Evolutionary conservation across 2,329 filamentous ascomycete species (phyloP).

Genomic region (Trichophyton mentagrophytes): DNA sequence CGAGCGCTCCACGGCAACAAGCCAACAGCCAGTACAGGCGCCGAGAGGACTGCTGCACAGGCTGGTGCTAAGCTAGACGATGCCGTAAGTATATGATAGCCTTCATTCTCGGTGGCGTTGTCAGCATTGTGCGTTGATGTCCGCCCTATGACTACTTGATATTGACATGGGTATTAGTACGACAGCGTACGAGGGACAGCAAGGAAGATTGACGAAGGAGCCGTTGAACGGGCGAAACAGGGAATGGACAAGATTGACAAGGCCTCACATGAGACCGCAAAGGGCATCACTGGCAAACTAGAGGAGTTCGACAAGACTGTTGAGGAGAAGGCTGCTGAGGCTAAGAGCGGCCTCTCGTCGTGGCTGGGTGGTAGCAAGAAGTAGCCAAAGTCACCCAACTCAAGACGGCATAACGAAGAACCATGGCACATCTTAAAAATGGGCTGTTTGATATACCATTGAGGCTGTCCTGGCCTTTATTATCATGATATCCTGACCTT

Average conservation of each 20-base stretch:
- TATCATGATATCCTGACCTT: too few relatives aligned
- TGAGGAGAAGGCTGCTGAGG: constrained; percentile 63
- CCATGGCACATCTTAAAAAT: not conserved
- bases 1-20: constrained; percentile 51
- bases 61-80: constrained; percentile 54
- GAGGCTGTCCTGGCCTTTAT: not conserved
- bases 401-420: not conserved
- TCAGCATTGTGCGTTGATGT: not conserved
- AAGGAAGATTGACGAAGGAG: constrained; percentile 46
- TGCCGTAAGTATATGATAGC: constrained; percentile 42
- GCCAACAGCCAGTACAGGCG: constrained; percentile 27
- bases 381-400: not conserved
- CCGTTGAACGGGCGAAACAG: constrained; percentile 49
- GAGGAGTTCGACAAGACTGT: constrained; percentile 75
- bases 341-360: constrained; percentile 68
- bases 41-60: constrained; percentile 52
- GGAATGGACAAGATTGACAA: constrained; percentile 45
- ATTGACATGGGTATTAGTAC: constrained; percentile 30
- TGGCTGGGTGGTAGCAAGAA: constrained; percentile 56
- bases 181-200: constrained; percentile 47
- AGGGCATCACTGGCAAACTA: constrained; percentile 41
- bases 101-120: not conserved
- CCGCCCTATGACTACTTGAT: not conserved
- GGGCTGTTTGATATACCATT: not conserved
- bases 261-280: constrained; percentile 50